These are phyloP conservation scores for Podospora bellae-mahoneyi DNA, from an alignment of 495 filamentous ascomycete species.

Conservation along the genomic window DNA sequence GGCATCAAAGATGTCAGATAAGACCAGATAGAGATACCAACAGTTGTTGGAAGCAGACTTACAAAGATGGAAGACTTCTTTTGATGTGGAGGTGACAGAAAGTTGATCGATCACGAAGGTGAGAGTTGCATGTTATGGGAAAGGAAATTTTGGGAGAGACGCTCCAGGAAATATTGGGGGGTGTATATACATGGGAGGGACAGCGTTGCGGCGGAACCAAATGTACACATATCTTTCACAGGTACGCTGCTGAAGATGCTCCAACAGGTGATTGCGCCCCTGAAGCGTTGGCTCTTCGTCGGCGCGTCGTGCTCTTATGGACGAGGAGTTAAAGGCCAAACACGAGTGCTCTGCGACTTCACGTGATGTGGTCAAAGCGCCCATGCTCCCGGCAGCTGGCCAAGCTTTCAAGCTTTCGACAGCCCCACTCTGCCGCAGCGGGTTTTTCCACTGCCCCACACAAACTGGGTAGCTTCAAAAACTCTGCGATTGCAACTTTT, in stretches of 20 bases:
- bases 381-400: no score
- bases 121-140: neutral
- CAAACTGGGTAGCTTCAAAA: constrained; percentile 34
- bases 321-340: neutral
- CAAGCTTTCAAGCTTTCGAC: constrained; percentile 4
- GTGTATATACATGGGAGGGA: neutral
- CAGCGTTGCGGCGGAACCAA: no score
- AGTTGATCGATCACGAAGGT: neutral
- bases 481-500: constrained; percentile 24
- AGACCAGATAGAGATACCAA: neutral
- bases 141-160: neutral
- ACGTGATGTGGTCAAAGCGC: constrained; percentile 22
- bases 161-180: neutral
- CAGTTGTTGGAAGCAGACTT: no score
- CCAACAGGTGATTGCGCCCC: no score
- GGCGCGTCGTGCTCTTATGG: neutral
- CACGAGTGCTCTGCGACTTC: constrained; percentile 26
- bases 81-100: neutral
- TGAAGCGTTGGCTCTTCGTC: no score
- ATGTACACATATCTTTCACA: no score
- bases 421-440: constrained; percentile 17
- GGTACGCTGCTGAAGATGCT: no score
- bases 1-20: no score
- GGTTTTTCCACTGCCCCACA: constrained; percentile 30
- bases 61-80: neutral